phyloP scores from a whole-genome alignment of 2,329 filamentous ascomycete species.

The Cercospora brassicicola region DNA sequence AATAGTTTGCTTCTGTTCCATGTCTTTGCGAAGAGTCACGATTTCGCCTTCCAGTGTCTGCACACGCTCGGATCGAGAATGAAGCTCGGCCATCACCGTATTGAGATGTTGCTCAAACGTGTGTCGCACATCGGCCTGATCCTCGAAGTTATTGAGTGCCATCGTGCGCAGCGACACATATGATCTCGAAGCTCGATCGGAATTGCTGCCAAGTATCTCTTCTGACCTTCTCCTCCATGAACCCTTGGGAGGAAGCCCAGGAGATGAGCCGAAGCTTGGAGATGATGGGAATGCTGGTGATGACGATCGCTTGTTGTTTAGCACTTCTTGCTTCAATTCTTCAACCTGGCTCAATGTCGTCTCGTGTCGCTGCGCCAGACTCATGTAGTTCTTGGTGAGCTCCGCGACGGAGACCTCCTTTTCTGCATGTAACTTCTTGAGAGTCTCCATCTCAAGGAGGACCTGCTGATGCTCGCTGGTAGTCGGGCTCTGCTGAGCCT shows the following conservation, averaged over 20 bases:
- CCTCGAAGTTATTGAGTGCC: conserved; percentile 80
- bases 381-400: conserved; percentile 75
- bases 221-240: conserved; percentile 50
- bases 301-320: conserved; percentile 57
- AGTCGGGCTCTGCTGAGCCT: conserved; percentile 16
- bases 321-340: conserved; percentile 82
- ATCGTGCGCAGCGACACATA: conserved; percentile 88
- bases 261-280: conserved; percentile 21
- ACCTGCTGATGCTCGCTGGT: conserved; percentile 60
- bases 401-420: conserved; percentile 73
- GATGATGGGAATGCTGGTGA: conserved; percentile 31
- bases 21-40: conserved; percentile 81
- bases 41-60: conserved; percentile 87
- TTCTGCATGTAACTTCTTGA: conserved; percentile 70
- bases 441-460: conserved; percentile 64
- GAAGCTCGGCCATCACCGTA: conserved; percentile 87
- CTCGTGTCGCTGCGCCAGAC: conserved; percentile 78
- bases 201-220: conserved; percentile 41
- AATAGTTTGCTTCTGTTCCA: conserved; percentile 94
- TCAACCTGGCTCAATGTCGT: conserved; percentile 83
- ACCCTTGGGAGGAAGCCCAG: conserved; percentile 54
- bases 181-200: conserved; percentile 87
- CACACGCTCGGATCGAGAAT: conserved; percentile 81
- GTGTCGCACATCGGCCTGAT: conserved; percentile 79
- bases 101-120: conserved; percentile 91